A percentile compares a stretch with the other conserved stretches of the same genome.
Evolutionary conservation across 169 alveolate genomes (phyloP).

Genomic region (Plasmodium knowlesi): DNA sequence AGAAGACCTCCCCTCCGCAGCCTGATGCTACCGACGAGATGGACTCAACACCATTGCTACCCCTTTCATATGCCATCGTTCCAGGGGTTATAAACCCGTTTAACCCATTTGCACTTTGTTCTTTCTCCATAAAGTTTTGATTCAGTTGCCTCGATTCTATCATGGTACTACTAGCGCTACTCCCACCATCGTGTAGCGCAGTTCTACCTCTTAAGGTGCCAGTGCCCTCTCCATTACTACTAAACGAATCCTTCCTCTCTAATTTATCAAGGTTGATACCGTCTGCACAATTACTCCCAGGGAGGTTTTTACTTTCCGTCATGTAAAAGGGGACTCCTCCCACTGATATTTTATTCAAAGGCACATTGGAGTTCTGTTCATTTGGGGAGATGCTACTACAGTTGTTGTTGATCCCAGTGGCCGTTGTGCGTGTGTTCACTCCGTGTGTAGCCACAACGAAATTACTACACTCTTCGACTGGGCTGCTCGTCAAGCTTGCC

Average conservation of each 20-base stretch:
- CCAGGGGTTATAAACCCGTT: background rate
- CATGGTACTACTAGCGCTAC: background rate
- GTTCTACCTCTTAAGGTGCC: no score
- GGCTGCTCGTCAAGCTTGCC: background rate
- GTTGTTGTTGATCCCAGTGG: background rate
- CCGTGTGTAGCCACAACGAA: background rate
- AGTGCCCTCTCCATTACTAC: background rate
- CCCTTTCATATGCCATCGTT: background rate
- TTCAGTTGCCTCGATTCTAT: background rate
- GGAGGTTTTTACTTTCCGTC: background rate
- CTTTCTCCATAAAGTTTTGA: background rate
- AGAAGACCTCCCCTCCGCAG: background rate
- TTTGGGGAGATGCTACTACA: background rate
- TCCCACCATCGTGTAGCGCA: no score
- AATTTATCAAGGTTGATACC: background rate
- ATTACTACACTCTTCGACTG: background rate
- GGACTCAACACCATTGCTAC: background rate
- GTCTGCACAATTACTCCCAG: background rate
- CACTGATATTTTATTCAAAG: background rate
- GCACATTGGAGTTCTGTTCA: background rate
- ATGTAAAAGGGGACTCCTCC: background rate
- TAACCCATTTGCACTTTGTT: background rate
- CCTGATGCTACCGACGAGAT: background rate
- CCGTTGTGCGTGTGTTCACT: background rate
- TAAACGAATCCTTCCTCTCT: background rate